Evolutionary conservation across 1,284 basidiomycete genomes (phyloP), one percentile per base, ranked within the genome.

Genomic region (Naganishia sp.): DNA sequence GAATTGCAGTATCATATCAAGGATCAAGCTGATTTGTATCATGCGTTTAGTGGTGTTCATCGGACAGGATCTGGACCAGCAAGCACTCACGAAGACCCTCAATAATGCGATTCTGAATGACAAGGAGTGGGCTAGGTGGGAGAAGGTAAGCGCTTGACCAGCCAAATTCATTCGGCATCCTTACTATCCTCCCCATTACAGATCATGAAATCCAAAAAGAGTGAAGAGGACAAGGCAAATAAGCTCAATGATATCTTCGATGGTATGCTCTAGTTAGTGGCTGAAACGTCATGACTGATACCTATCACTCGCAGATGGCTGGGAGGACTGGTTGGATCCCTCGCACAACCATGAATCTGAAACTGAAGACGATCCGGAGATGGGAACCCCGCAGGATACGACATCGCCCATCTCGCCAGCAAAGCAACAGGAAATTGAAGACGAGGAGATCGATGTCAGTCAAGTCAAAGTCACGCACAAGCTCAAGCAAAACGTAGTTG

Each of bases 71-170:
- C 35, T 39, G 2, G 35, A 39, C 28, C 70, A 77, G 45, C 70
- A 75, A 3, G 66, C 72, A 31, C 71, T 83, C 31, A 74, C 69
- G 6, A 69, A 70, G 15, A 77, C 77, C 11, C 72, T 83, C 41
- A 75, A 82, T 68, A 55, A 64, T 1, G 78, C 75, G 17, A 68
- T 82, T 18, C 69, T 83, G 17, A 72, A 69, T 25, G 80, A 82
- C 69, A 69, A 72, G 0, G 82, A 82, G 72, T 81, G 77, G 80
- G 57, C 69, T 10, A 39, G 71, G 43, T 83, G 79, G 78, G 69
- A 77, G 60, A 73, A 72, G 66, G 71, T 74, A 35, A 61, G 39
- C 10, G 13, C 35, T 39, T 39, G 35, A 9, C 7, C 35, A 1
- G 10, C 13, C 35, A 39, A 13, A 13, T 42, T 2, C 15, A 21